Conservation (phyloP, 1,284 basidiomycete genomes). For the Leccinum angustisporum region DNA sequence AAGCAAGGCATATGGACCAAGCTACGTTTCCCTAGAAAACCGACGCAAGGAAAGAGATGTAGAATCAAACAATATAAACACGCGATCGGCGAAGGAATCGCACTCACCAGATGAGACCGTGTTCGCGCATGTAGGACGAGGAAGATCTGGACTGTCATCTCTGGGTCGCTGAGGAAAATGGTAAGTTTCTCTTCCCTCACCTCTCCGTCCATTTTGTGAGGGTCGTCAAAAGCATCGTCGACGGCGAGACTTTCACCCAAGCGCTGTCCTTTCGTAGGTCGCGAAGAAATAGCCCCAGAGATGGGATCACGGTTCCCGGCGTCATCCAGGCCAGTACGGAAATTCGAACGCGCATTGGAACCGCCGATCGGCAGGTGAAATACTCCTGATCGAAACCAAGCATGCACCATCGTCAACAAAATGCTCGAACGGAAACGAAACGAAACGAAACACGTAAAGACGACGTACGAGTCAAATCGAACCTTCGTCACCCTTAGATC, state of each 20-base stretch:
- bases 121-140: conserved; percentile 59
- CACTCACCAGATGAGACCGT: conserved; percentile 62
- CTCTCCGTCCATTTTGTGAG: conserved; percentile 37
- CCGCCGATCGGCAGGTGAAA: conserved; percentile 51
- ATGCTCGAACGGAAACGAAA: neutral
- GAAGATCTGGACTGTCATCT: conserved; percentile 52
- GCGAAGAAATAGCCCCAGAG: conserved; percentile 2
- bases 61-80: too few relatives aligned
- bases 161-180: conserved; percentile 59
- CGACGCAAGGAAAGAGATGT: too few relatives aligned
- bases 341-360: conserved; percentile 55
- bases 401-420: neutral
- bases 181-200: conserved; percentile 47
- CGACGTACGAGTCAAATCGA: conserved; percentile 45
- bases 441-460: neutral
- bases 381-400: conserved; percentile 34
- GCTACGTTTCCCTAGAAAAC: too few relatives aligned
- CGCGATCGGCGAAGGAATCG: neutral
- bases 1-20: too few relatives aligned
- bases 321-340: conserved; percentile 42
- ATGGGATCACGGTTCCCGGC: neutral
- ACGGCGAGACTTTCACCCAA: conserved; percentile 6
- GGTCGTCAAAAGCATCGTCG: conserved; percentile 33
- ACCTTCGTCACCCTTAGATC: conserved; percentile 31
- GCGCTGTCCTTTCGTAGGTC: conserved; percentile 25